Conservation (phyloP, 306 rosid genomes). For the Pyrus pyrifolia region DNA sequence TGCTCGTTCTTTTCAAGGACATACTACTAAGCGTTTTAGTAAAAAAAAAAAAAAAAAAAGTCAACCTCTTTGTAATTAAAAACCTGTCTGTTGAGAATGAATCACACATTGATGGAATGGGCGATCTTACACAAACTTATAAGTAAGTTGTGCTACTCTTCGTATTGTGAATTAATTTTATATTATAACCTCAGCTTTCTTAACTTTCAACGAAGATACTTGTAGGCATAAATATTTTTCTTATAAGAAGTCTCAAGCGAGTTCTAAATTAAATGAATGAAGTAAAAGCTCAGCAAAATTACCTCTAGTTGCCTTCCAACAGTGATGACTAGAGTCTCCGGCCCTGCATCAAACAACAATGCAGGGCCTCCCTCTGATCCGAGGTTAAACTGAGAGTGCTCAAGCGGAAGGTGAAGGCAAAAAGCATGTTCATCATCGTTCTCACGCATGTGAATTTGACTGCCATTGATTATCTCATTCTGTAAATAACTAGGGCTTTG, state of each 20-base stretch:
- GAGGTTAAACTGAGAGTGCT: slow-evolving; percentile 43
- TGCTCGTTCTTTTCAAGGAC: background rate
- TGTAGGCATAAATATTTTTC: background rate
- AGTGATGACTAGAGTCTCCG: slow-evolving; percentile 51
- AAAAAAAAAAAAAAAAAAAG: too few species aligned
- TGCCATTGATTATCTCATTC: slow-evolving; percentile 2
- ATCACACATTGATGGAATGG: too few species aligned
- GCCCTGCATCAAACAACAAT: slow-evolving; percentile 50
- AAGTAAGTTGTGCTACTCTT: too few species aligned
- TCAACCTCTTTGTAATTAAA: background rate
- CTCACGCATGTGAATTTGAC: background rate
- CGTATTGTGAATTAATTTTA: too few species aligned
- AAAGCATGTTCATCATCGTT: slow-evolving; percentile 31
- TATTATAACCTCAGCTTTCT: too few species aligned
- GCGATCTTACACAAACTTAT: too few species aligned
- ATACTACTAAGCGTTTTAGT: too few species aligned
- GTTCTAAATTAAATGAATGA: background rate
- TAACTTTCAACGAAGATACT: background rate
- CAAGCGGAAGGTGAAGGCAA: slow-evolving; percentile 60
- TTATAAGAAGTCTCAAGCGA: background rate
- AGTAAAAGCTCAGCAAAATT: slow-evolving; percentile 1
- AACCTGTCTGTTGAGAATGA: background rate
- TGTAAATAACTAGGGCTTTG: slow-evolving; percentile 5
- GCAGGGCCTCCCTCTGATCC: slow-evolving; percentile 39
- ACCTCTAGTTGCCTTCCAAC: slow-evolving; percentile 74